A percentile compares a stretch with the other conserved stretches of the same genome.
These are phyloP conservation scores for Collybia sordida DNA, from an alignment of 768 basidiomycete species.

Conservation along the genomic window DNA sequence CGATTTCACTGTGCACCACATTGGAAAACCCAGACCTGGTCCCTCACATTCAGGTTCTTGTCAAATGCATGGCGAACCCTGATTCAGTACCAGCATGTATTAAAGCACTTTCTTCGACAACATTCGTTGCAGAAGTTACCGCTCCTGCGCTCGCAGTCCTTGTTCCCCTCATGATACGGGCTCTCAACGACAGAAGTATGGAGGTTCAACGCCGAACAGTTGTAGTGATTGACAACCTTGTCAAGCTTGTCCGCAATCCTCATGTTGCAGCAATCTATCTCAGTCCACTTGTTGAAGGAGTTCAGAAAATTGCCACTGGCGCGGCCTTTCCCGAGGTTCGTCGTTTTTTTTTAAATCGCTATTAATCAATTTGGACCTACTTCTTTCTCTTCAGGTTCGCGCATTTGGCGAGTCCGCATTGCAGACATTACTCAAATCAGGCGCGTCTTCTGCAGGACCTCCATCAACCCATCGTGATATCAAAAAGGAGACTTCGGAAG, in stretches of 20 bases:
- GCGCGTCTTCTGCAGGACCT: slow-evolving; percentile 73
- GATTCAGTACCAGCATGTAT: slow-evolving; percentile 87
- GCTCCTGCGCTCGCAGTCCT: slow-evolving; percentile 96
- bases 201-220: slow-evolving; percentile 94
- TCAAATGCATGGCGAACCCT: slow-evolving; percentile 93
- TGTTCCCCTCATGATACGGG: slow-evolving; percentile 87
- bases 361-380: neutral
- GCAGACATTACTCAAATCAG: slow-evolving; percentile 76
- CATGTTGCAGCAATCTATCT: slow-evolving; percentile 88
- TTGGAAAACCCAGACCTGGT: slow-evolving; percentile 91
- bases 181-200: slow-evolving; percentile 93
- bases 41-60: slow-evolving; percentile 85
- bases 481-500: slow-evolving; percentile 57
- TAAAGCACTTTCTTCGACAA: slow-evolving; percentile 92
- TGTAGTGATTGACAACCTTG: slow-evolving; percentile 93
- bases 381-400: slow-evolving; percentile 58
- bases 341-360: slow-evolving; percentile 10
- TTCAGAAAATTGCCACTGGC: slow-evolving; percentile 83
- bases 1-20: slow-evolving; percentile 83
- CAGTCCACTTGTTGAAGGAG: slow-evolving; percentile 84
- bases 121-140: slow-evolving; percentile 96
- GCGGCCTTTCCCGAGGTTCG: slow-evolving; percentile 94
- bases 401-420: slow-evolving; percentile 89
- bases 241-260: slow-evolving; percentile 94
- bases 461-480: slow-evolving; percentile 74